A percentile compares a stretch with the other conserved stretches of the same genome.
phyloP scores from a whole-genome alignment of 768 basidiomycete genomes.

The Leccinum rimulosum region DNA sequence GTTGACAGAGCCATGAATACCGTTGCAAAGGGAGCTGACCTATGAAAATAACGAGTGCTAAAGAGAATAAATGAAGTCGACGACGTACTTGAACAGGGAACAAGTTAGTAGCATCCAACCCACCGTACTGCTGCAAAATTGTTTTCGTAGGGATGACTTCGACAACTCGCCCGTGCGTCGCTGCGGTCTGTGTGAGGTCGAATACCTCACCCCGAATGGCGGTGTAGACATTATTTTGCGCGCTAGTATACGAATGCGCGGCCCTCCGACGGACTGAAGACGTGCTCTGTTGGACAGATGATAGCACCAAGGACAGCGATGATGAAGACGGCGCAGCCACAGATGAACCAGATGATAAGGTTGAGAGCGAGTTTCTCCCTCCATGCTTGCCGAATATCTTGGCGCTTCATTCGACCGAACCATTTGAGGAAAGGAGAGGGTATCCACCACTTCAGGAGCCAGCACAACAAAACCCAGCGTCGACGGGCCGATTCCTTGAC shows the following conservation, averaged over 20 bases:
- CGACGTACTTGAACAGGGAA: slow-evolving; percentile 89
- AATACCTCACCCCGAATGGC: slow-evolving; percentile 94
- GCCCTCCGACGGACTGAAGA: slow-evolving; percentile 76
- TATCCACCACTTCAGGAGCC: slow-evolving; percentile 90
- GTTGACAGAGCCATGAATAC: slow-evolving; percentile 73
- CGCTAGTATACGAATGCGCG: slow-evolving; percentile 58
- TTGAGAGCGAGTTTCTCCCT: slow-evolving; percentile 95
- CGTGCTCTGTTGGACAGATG: slow-evolving; percentile 94
- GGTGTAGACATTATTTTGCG: slow-evolving; percentile 75
- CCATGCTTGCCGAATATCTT: slow-evolving; percentile 96
- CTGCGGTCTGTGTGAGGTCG: slow-evolving; percentile 68
- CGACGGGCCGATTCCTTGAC: slow-evolving; percentile 80
- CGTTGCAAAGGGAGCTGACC: slow-evolving; percentile 94
- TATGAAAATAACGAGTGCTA: slow-evolving; percentile 20
- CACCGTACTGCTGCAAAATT: slow-evolving; percentile 82
- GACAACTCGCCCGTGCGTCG: slow-evolving; percentile 65
- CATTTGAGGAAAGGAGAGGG: slow-evolving; percentile 68
- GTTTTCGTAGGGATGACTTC: slow-evolving; percentile 71
- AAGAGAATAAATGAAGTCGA: not conserved
- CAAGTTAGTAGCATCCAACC: slow-evolving; percentile 63
- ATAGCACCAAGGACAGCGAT: slow-evolving; percentile 83
- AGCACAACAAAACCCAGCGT: slow-evolving; percentile 85
- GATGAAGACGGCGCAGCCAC: slow-evolving; percentile 86
- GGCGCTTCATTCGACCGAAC: slow-evolving; percentile 89
- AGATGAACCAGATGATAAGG: slow-evolving; percentile 93